Percentiles rank a stretch among this genome's conserved stretches.
These are phyloP conservation scores for Flammula alnicola DNA, from an alignment of 1,284 basidiomycete genomes.

Conservation along the genomic window DNA sequence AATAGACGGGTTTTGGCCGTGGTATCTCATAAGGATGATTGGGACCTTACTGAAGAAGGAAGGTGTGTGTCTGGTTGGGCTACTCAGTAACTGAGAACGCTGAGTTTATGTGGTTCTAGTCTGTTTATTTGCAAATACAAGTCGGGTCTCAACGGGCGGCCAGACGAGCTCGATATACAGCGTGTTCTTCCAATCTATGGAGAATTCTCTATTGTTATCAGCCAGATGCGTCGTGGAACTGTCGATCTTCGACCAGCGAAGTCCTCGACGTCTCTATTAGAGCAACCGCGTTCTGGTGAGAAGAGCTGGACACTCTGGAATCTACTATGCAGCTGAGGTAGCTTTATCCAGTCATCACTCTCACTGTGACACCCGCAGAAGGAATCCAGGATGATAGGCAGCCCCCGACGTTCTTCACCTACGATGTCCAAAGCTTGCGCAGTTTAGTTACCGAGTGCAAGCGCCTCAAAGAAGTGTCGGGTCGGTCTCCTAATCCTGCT, in stretches of 20 bases:
- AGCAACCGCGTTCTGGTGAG: constrained; percentile 37
- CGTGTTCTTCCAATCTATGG: constrained; percentile 54
- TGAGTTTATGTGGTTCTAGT: constrained; percentile 32
- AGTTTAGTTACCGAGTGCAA: constrained; percentile 52
- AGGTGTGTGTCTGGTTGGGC: constrained; percentile 30
- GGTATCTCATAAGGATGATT: constrained; percentile 42
- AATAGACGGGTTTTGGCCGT: constrained; percentile 42
- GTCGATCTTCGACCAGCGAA: constrained; percentile 25
- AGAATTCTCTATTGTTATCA: constrained; percentile 56
- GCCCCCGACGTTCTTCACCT: constrained; percentile 48
- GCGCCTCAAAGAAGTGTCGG: constrained; percentile 45
- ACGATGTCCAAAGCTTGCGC: constrained; percentile 50
- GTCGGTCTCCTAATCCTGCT: constrained; percentile 19
- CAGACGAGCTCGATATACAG: constrained; percentile 45
- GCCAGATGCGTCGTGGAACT: constrained; percentile 46
- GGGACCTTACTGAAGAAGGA: constrained; percentile 41
- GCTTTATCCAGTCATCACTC: constrained; percentile 42
- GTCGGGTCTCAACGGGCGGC: constrained; percentile 24
- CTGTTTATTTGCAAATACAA: constrained; percentile 50
- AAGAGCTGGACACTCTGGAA: background rate
- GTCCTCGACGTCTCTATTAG: constrained; percentile 25
- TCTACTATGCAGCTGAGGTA: background rate
- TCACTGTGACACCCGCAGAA: constrained; percentile 50
- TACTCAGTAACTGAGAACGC: background rate
- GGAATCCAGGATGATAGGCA: constrained; percentile 28